phyloP scores from a whole-genome alignment of 2,329 filamentous ascomycete genomes.

The Aspergillus latus region DNA sequence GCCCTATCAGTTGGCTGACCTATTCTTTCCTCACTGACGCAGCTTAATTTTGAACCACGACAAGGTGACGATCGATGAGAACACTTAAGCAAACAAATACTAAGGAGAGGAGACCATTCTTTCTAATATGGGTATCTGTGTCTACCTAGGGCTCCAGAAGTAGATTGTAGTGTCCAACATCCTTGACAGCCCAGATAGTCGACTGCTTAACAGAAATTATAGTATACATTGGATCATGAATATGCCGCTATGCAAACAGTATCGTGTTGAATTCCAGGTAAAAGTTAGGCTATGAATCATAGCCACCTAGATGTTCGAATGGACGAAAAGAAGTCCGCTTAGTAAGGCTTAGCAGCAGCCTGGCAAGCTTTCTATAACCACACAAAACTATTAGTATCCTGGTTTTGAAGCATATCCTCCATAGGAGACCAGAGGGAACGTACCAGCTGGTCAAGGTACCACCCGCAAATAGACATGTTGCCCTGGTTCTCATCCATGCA shows the following conservation, averaged over 20 bases:
- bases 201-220: not conserved
- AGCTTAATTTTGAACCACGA: constrained; percentile 28
- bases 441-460: constrained; percentile 93
- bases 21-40: not conserved
- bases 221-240: constrained; percentile 18
- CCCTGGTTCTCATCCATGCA: constrained; percentile 96
- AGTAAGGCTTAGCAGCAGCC: constrained; percentile 71
- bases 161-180: not conserved
- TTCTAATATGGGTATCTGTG: constrained; percentile 15
- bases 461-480: constrained; percentile 93
- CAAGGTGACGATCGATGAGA: constrained; percentile 16
- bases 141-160: constrained; percentile 10
- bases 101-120: constrained; percentile 22
- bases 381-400: constrained; percentile 4
- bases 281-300: not conserved
- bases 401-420: not conserved
- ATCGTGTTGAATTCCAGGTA: constrained; percentile 4
- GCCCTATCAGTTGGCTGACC: not conserved
- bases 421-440: constrained; percentile 16
- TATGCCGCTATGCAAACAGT: constrained; percentile 26
- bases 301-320: not conserved
- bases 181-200: not conserved
- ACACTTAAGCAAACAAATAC: not conserved
- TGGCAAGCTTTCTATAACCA: constrained; percentile 71
- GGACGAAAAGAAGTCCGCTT: constrained; percentile 14